These are phyloP conservation scores for Verticillium longisporum DNA, from an alignment of 2,329 filamentous ascomycete genomes.

Conservation along the genomic window DNA sequence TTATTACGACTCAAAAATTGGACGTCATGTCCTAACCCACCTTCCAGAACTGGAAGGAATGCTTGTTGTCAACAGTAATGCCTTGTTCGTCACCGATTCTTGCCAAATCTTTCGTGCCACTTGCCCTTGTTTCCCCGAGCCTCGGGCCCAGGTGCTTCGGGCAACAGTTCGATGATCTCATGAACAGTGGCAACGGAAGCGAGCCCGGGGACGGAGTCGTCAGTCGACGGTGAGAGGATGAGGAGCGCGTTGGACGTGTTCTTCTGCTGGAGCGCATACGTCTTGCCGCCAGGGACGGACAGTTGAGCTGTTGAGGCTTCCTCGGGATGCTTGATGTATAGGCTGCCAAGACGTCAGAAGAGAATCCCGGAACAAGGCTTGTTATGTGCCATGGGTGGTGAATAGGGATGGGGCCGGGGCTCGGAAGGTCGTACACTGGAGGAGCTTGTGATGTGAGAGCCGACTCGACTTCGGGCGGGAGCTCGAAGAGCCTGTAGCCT, in stretches of 20 bases:
- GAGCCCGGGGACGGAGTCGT: constrained; percentile 23
- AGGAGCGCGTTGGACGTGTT: constrained; percentile 63
- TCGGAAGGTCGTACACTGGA: constrained; percentile 35
- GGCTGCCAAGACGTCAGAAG: constrained; percentile 22
- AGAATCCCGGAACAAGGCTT: constrained; percentile 1
- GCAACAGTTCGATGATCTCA: constrained; percentile 55
- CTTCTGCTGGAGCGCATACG: constrained; percentile 56
- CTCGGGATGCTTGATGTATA: constrained; percentile 3
- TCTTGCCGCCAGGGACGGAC: constrained; percentile 22
- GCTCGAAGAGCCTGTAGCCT: constrained; percentile 55
- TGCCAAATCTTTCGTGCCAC: constrained; percentile 55
- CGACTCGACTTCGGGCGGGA: constrained; percentile 50
- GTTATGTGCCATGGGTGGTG: neutral
- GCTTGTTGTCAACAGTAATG: too few species aligned
- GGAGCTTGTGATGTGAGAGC: constrained; percentile 47
- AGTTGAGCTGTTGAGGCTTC: neutral
- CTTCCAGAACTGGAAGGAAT: too few species aligned
- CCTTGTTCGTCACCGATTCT: constrained; percentile 25
- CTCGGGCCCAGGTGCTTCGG: constrained; percentile 17
- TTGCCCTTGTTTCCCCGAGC: constrained; percentile 32
- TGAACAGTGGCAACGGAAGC: constrained; percentile 48
- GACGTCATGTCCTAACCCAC: too few species aligned
- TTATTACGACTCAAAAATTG: too few species aligned
- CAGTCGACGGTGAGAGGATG: constrained; percentile 34
- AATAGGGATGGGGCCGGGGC: neutral